Evolutionary conservation across 1,139 yeast genomes (phyloP).

Genomic region (Hansenula sp.): DNA sequence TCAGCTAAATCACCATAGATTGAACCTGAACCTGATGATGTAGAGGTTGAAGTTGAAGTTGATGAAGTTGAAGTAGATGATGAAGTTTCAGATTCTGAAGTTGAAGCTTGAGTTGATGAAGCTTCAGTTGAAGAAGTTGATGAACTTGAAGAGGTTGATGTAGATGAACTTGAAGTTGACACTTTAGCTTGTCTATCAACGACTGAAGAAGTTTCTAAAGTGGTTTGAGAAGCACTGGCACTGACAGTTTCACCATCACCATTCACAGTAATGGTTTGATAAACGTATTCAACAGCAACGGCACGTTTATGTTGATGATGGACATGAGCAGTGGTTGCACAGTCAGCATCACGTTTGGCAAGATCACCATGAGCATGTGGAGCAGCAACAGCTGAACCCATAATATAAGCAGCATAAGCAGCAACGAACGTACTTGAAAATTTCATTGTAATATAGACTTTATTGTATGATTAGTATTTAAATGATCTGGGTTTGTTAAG

Average conservation of each 20-base stretch:
- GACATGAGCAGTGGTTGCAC: slow-evolving; percentile 33
- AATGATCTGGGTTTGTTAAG: too few relatives aligned
- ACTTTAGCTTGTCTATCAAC: slow-evolving; percentile 5
- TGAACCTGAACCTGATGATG: slow-evolving; percentile 23
- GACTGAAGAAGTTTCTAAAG: slow-evolving; percentile 1
- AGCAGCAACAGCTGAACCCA: slow-evolving; percentile 15
- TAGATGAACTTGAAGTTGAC: slow-evolving; percentile 13
- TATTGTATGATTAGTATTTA: too few relatives aligned
- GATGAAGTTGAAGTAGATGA: slow-evolving; percentile 25
- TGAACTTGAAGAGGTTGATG: slow-evolving; percentile 15
- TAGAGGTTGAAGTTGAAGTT: not conserved
- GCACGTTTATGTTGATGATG: slow-evolving; percentile 78
- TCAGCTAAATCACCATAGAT: slow-evolving; percentile 53
- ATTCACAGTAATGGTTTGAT: slow-evolving; percentile 73
- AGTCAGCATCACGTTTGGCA: slow-evolving; percentile 23
- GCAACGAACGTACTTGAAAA: slow-evolving; percentile 26
- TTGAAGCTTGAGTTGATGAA: slow-evolving; percentile 20
- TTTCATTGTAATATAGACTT: slow-evolving; percentile 27
- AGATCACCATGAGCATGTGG: slow-evolving; percentile 20
- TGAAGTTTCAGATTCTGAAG: slow-evolving; percentile 16
- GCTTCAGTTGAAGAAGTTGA: slow-evolving; percentile 21
- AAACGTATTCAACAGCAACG: slow-evolving; percentile 76
- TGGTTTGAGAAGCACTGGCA: slow-evolving; percentile 4
- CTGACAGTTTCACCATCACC: slow-evolving; percentile 41
- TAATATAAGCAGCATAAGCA: slow-evolving; percentile 22